Conservation (phyloP, 2,329 filamentous ascomycete species). For the Botrytis pseudocinerea region DNA sequence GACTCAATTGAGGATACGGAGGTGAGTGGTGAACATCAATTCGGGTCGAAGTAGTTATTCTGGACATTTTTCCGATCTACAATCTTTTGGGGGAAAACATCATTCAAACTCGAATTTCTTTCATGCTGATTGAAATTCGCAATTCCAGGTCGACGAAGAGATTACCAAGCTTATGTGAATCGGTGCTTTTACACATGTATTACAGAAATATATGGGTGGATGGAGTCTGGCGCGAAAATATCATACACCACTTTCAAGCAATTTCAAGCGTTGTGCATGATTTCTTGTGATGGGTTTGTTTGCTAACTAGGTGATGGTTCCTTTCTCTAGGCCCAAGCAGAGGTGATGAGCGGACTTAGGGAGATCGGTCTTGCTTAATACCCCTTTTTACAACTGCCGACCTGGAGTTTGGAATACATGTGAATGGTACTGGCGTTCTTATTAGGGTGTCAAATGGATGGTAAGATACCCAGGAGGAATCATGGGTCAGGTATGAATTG, state of each 20-base stretch:
- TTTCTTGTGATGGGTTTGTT: constrained; percentile 21
- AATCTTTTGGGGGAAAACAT: neutral
- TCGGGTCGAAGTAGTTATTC: neutral
- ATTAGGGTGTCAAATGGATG: neutral
- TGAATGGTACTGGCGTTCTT: constrained; percentile 5
- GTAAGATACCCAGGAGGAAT: constrained; percentile 13
- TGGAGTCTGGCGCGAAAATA: constrained; percentile 32
- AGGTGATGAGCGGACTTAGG: constrained; percentile 14
- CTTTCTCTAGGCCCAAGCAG: constrained; percentile 23
- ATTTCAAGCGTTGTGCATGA: constrained; percentile 6
- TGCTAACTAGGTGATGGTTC: constrained; percentile 20
- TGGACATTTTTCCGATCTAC: constrained; percentile 40
- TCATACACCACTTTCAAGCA: constrained; percentile 21
- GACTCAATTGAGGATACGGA: constrained; percentile 99
- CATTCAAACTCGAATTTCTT: constrained; percentile 19
- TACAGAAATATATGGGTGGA: constrained; percentile 26
- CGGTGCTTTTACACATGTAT: constrained; percentile 29
- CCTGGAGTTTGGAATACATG: neutral
- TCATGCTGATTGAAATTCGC: constrained; percentile 21
- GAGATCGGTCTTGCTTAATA: constrained; percentile 21
- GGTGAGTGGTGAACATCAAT: constrained; percentile 56
- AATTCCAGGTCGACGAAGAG: constrained; percentile 45
- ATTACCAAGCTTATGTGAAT: constrained; percentile 44
- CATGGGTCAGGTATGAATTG: neutral
- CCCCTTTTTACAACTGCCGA: neutral